These are phyloP conservation scores for Oxalis stricta DNA, from an alignment of 441 rosid species.

Conservation along the genomic window DNA sequence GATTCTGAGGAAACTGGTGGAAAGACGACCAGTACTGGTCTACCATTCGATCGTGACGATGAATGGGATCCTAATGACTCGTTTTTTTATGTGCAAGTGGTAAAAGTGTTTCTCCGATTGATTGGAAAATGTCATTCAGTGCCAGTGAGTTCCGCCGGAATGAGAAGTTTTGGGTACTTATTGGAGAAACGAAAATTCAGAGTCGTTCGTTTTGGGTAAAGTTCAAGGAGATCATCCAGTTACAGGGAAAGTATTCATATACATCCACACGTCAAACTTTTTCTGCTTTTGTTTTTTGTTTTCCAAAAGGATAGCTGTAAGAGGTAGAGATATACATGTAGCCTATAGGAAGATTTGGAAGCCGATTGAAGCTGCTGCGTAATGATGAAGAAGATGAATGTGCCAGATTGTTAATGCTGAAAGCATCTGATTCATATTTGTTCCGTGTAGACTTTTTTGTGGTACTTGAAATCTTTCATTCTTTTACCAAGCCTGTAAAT, in stretches of 20 bases:
- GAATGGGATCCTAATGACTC: slow-evolving; percentile 96
- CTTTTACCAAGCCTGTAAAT: no score
- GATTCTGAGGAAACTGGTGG: slow-evolving; percentile 37
- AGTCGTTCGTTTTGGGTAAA: slow-evolving; percentile 31
- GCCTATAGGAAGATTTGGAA: no score
- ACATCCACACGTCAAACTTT: slow-evolving; percentile 14
- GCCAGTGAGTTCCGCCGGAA: slow-evolving; percentile 17
- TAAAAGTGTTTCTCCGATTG: slow-evolving; percentile 5
- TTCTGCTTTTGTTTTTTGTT: no score
- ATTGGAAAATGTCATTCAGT: slow-evolving; percentile 13
- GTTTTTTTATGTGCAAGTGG: slow-evolving; percentile 10
- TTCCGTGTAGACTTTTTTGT: no score
- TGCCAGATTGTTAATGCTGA: no score
- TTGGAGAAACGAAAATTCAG: slow-evolving; percentile 28
- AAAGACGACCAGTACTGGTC: slow-evolving; percentile 29
- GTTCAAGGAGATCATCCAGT: slow-evolving; percentile 8
- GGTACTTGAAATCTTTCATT: no score
- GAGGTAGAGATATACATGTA: no score
- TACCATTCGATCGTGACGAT: slow-evolving; percentile 51
- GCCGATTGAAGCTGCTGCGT: no score
- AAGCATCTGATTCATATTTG: no score
- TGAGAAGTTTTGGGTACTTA: slow-evolving; percentile 15
- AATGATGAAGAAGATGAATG: no score
- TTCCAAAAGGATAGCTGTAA: slow-evolving; percentile 2
- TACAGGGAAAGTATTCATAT: slow-evolving; percentile 19